Evolutionary conservation across 2,329 filamentous ascomycete genomes (phyloP).

Genomic region (Cephalotrichum gorgonifer): DNA sequence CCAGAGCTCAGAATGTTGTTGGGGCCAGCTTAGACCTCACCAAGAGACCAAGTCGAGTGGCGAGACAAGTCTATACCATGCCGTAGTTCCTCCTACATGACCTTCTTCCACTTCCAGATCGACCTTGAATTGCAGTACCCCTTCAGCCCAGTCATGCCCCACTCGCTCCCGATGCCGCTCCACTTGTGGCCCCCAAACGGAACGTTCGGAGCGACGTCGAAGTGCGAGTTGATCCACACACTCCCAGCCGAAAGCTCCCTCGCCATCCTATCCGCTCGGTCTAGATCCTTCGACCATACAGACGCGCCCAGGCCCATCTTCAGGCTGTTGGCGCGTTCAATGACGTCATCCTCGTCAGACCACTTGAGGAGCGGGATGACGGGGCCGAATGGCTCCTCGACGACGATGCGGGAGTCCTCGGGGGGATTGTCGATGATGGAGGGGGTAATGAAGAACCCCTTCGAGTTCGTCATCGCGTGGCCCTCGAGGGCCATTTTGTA

Average conservation of each 20-base stretch:
- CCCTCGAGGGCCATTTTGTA: constrained; percentile 26
- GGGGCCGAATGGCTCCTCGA: constrained; percentile 44
- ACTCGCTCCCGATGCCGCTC: constrained; percentile 31
- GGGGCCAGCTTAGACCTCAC: too few species aligned
- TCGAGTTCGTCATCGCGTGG: constrained; percentile 12
- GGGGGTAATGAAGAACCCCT: constrained; percentile 45
- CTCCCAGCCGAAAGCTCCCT: constrained; percentile 43
- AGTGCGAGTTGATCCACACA: constrained; percentile 49
- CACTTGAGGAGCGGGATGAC: constrained; percentile 54
- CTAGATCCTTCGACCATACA: constrained; percentile 44
- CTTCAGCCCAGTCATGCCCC: constrained; percentile 26
- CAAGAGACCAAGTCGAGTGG: too few species aligned
- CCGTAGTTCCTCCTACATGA: background rate
- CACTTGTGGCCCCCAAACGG: constrained; percentile 33
- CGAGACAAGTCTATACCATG: too few species aligned
- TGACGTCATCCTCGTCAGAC: constrained; percentile 48
- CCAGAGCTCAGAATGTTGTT: too few species aligned
- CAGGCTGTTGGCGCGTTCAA: constrained; percentile 41
- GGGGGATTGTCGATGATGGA: constrained; percentile 52
- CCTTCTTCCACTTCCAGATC: constrained; percentile 4
- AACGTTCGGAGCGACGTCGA: constrained; percentile 28
- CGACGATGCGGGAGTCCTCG: constrained; percentile 43
- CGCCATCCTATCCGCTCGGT: constrained; percentile 39
- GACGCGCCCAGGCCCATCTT: constrained; percentile 45
- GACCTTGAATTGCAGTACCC: constrained; percentile 17